Percentiles rank a stretch among this genome's conserved stretches.
Evolutionary conservation across 164 flowering plant species (phyloP).

Genomic region (Echeveria elegans): DNA sequence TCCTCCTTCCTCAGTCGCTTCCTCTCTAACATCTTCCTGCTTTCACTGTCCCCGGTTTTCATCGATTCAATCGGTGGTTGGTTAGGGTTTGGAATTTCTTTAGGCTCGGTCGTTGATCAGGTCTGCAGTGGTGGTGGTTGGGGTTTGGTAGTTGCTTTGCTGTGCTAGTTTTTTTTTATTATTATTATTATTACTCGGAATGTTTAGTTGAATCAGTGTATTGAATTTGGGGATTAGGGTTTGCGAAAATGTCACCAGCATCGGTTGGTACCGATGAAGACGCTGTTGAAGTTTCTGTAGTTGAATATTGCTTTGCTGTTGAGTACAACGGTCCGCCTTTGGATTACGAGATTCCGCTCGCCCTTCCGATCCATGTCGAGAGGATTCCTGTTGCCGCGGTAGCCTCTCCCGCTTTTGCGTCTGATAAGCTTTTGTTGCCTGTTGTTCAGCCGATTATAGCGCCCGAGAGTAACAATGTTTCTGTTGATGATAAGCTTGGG

Average conservation of each 20-base stretch:
- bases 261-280: neutral
- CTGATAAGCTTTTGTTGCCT: neutral
- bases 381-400: neutral
- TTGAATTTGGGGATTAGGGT: slow-evolving; percentile 2
- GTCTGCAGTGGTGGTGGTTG: too few relatives aligned
- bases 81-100: too few relatives aligned
- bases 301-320: neutral
- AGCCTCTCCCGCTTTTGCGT: neutral
- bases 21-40: too few relatives aligned
- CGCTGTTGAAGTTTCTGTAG: neutral
- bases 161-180: neutral
- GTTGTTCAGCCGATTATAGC: slow-evolving; percentile 4
- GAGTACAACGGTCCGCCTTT: slow-evolving; percentile 1
- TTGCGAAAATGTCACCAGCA: slow-evolving; percentile 1
- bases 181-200: too few relatives aligned
- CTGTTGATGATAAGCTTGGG: slow-evolving; percentile 2
- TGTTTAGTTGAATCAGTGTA: neutral
- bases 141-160: neutral
- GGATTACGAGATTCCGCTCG: slow-evolving; percentile 3
- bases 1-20: too few relatives aligned
- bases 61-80: too few relatives aligned
- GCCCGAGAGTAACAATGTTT: neutral
- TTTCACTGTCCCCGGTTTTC: too few relatives aligned
- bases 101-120: too few relatives aligned
- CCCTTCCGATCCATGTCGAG: neutral